A percentile compares a stretch with the other conserved stretches of the same genome.
Evolutionary conservation across 345 rosid genomes (phyloP).

Genomic region (Eucalyptus sp.): DNA sequence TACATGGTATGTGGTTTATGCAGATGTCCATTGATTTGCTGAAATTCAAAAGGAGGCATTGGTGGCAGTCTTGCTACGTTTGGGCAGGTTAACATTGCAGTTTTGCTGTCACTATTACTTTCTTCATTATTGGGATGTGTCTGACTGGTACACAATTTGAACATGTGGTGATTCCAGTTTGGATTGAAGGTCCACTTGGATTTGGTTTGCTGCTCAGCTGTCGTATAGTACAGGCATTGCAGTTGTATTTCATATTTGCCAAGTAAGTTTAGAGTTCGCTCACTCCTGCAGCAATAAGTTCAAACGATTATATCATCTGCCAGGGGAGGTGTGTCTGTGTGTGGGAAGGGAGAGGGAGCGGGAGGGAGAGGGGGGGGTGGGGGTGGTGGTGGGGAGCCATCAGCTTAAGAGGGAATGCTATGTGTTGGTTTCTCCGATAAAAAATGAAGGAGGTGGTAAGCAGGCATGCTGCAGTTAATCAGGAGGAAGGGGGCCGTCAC

Average conservation of each 20-base stretch:
- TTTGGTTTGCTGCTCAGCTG: slow-evolving; percentile 83
- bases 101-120: neutral
- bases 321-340: neutral
- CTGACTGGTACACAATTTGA: neutral
- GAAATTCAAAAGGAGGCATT: slow-evolving; percentile 28
- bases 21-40: slow-evolving; percentile 52
- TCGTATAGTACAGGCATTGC: slow-evolving; percentile 81
- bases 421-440: neutral
- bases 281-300: neutral
- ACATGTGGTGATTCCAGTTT: slow-evolving; percentile 37
- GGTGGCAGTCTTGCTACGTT: slow-evolving; percentile 76
- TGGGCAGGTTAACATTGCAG: slow-evolving; percentile 64
- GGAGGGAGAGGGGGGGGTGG: neutral
- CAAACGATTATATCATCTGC: neutral
- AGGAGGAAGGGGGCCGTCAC: neutral
- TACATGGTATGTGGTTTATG: neutral
- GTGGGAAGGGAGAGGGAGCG: neutral
- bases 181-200: slow-evolving; percentile 91
- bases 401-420: neutral
- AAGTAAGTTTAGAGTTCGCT: slow-evolving; percentile 29
- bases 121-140: neutral
- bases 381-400: neutral
- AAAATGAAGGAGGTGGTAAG: neutral
- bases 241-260: slow-evolving; percentile 72
- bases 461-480: neutral